Evolutionary conservation across 1,284 basidiomycete genomes (phyloP), one percentile per base, ranked within the genome.

Genomic region (Sphagnurus paluster): DNA sequence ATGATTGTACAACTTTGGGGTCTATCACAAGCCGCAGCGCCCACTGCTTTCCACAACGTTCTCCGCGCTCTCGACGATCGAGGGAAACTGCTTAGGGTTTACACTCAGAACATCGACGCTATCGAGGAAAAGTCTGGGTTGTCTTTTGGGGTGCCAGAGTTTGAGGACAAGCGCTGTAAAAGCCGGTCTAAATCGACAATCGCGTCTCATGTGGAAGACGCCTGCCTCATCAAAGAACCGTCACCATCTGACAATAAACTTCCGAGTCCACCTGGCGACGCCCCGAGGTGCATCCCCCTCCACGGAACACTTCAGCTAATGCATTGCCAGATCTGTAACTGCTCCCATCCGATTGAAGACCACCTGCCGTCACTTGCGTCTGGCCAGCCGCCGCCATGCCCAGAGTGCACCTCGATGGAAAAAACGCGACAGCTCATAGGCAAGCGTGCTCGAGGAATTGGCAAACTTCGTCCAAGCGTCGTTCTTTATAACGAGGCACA

Each of bases 81-180:
- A 37, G 87, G 90, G 2, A 79, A 82, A 38, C 79, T 98, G 1
- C 76, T 94, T 34, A 79, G 94, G 21, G 90, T 94, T 3, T 98
- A 97, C 66, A 96, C 94, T 0, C 94, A 98, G 70, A 95, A 96
- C 67, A 95, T 97, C 51, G 93, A 98, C 62, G 87, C 85, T 11
- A 81, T 98, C 40, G 93, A 97, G 62, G 75, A 75, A 49, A 92
- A 93, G 60, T 87, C 82, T 10, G 93, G 93, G 3, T 76, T 97
- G 5, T 80, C 81, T 1, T 90, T 88, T 54, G 88, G 88, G 20
- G 73, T 91, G 11, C 86, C 87, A 10, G 77, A 76, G 39, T 77
- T 79, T 48, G 77, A 80, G 52, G 70, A 68, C 48, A 77, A 71
- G 54, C 75, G 79, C 19, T 67, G 55, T 39, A 81, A 76, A 54